A percentile compares a stretch with the other conserved stretches of the same genome.
These are phyloP conservation scores for Mycena metata DNA, from an alignment of 768 basidiomycete genomes.

Conservation along the genomic window DNA sequence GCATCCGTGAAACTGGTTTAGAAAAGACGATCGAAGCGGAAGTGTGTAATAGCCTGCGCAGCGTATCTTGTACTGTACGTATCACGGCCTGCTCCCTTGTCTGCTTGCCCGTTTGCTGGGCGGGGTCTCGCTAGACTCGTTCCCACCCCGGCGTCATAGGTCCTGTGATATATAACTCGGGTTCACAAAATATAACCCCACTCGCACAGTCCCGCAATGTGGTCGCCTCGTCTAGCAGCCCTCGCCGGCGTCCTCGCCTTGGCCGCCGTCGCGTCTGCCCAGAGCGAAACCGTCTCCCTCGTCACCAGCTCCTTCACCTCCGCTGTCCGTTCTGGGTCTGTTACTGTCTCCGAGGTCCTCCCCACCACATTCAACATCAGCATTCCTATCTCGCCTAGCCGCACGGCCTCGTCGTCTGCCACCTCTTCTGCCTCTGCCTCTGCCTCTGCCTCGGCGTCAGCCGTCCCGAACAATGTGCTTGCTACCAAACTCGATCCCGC, in stretches of 20 bases:
- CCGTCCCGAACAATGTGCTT: slow-evolving; percentile 59
- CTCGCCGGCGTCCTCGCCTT: slow-evolving; percentile 52
- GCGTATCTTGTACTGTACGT: background rate
- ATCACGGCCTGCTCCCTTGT: too few species aligned
- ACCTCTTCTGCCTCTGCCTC: slow-evolving; percentile 54
- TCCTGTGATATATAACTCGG: slow-evolving; percentile 20
- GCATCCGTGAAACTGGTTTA: background rate
- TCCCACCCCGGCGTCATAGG: background rate
- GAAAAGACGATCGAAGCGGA: slow-evolving; percentile 8
- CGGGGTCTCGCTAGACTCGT: slow-evolving; percentile 38
- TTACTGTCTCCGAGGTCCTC: slow-evolving; percentile 66
- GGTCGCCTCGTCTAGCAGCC: slow-evolving; percentile 38
- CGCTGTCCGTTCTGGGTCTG: slow-evolving; percentile 60
- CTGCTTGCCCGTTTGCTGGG: background rate
- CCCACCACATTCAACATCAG: slow-evolving; percentile 75
- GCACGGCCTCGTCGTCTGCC: slow-evolving; percentile 52
- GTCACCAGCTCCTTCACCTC: slow-evolving; percentile 67
- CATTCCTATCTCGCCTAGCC: slow-evolving; percentile 58
- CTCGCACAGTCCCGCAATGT: slow-evolving; percentile 31
- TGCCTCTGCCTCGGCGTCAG: slow-evolving; percentile 58
- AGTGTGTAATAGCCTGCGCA: background rate
- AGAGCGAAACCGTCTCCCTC: slow-evolving; percentile 65
- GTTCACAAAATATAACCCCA: slow-evolving; percentile 16
- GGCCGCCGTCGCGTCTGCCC: slow-evolving; percentile 41
- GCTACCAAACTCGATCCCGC: slow-evolving; percentile 86